Conservation (phyloP, 805 yeast species). For the Barnettozyma pratensis region DNA sequence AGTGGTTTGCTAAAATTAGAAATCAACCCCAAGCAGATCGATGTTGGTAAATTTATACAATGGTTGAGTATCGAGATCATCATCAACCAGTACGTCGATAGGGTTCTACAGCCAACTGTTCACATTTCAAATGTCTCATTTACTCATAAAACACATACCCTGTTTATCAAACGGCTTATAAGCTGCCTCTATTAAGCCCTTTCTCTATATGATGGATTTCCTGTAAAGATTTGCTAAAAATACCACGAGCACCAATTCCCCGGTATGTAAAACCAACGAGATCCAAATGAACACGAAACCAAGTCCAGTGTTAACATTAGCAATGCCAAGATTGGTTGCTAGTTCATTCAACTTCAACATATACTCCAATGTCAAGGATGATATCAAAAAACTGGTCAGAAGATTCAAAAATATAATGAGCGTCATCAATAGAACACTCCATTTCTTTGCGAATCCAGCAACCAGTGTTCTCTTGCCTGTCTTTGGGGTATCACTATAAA, state of each 20-base stretch:
- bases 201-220: constrained; percentile 4
- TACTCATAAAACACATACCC: too few species aligned
- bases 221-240: constrained; percentile 20
- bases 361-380: constrained; percentile 24
- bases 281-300: constrained; percentile 21
- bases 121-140: too few species aligned
- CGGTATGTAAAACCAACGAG: constrained; percentile 11
- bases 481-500: neutral
- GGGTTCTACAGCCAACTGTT: too few species aligned
- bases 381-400: constrained; percentile 14
- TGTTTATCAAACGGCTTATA: too few species aligned
- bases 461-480: neutral
- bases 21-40: too few species aligned
- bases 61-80: too few species aligned
- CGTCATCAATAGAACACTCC: constrained; percentile 8
- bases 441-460: constrained; percentile 4
- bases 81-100: too few species aligned
- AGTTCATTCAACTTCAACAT: constrained; percentile 15
- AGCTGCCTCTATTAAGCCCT: neutral
- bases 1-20: too few species aligned
- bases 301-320: constrained; percentile 15
- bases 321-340: constrained; percentile 21
- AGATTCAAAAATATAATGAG: constrained; percentile 12
- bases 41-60: too few species aligned
- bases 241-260: constrained; percentile 7